Base-by-base conservation (phyloP, 2,329 filamentous ascomycete genomes). In the Botryotinia globosa region DNA sequence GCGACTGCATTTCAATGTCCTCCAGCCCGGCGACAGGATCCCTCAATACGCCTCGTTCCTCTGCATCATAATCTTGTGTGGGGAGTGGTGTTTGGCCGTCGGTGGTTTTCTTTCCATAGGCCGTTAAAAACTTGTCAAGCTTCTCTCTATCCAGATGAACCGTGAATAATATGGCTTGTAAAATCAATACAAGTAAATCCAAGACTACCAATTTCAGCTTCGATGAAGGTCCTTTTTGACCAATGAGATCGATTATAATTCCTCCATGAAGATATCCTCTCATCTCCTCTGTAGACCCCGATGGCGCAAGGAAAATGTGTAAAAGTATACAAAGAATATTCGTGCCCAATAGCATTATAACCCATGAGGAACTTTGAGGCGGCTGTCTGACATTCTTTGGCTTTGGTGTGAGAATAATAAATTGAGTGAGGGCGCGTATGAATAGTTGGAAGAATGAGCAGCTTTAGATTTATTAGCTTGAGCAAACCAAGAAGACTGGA, bases 221-320 rank as follows among this genome's bases (percentile, higher is more conserved):
- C 37, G 87, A 89, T 2, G 85, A 84, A 2, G 90, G 87, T 6
- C 89, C 87, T 76, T 86, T 87, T 80, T 92, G 90, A 22, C 90
- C 90, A 76, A 92, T 85, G 76, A 92, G 90, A 78, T 92, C 90
- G 76, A 91, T 86, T 37, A 92, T 84, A 68, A 91, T 83, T 48
- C 90, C 90, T 37, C 90, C 90, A 75, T 92, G 90, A 37, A 91
- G 84, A 78, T 91, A 92, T 37, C 89, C 90, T 69, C 88, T 84
- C 73, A 88, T 85, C 54, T 87, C 85, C 77, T 91, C 90, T 74
- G 85, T 85, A n/a, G 88, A 89, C 34, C 82, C 81, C 0, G 88
- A 86, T 0, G 89, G 81, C 12, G 86, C 80, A n/a, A 84, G 83
- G 51, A 90, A 82, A 6, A 89, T 77, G 78, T 92, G 90, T 59